Base-by-base conservation (phyloP, 345 rosid genomes). In the Eutrema heterophyllum region DNA sequence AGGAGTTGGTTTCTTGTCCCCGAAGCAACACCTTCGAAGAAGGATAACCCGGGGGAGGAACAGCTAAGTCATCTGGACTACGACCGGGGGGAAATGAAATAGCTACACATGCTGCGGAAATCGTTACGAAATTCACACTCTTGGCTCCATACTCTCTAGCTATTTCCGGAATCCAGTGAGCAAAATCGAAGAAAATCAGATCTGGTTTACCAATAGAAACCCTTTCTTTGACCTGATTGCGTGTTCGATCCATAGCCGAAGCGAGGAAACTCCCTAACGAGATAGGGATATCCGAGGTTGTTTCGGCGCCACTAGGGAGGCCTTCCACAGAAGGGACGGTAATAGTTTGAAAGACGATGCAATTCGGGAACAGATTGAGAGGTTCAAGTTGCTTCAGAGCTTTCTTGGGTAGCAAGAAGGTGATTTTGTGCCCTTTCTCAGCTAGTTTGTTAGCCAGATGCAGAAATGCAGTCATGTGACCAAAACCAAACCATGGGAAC, bases 261-360 rank as follows among this genome's bases (percentile, higher is more conserved):
- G 83, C 67, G 16, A 89, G 91, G 11, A 74, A 78, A 53, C 71
- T 73, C 30, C 16, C 70, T 6, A 62, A 18, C 0, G 64, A 41
- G 33, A 85, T 30, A 6, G 89, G 83, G 29, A 92, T 55, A 18
- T 92, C 97, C 0, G 97, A 80, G 44, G 90, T 86, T 1, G 90
- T 92, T 66, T 89, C 86, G 0, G 89, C 60, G 0, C 93, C 93
- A 2, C 55, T 60, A 26, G 96, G 97, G 69, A 92, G 92, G 64
- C 90, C 87, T 13, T 70, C 81, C 14, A 86, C 82, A 0, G 58
- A 57, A 4, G 94, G 86, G 15, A 86, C 52, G 6, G 71, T 48
- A 39, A 88, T 53, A 1, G 73, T 74, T 10, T 79, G 79, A 54
- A 84, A 78, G 33, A 78, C n/a, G 15, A 88, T 86, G 64, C 67